phyloP scores from a whole-genome alignment of 2,329 filamentous ascomycete species.

The Magnaporthiopsis incrustans region DNA sequence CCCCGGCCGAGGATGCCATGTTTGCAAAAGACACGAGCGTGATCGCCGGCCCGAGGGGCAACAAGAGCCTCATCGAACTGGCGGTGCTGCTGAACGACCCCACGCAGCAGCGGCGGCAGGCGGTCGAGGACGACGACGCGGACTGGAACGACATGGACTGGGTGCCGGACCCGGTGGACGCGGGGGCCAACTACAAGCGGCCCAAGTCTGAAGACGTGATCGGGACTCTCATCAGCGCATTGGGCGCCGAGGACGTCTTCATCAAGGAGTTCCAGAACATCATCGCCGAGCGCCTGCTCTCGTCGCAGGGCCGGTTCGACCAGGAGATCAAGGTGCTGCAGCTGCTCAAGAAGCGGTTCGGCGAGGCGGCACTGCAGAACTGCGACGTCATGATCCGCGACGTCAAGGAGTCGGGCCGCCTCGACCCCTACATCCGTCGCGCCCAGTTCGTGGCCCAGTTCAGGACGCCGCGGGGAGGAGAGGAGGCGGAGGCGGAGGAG shows the following conservation, averaged over 20 bases:
- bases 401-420: conserved; percentile 70
- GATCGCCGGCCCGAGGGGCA: background rate
- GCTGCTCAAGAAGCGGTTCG: conserved; percentile 81
- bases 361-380: conserved; percentile 76
- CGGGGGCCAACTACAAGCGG: conserved; percentile 83
- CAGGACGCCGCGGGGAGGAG: conserved; percentile 5
- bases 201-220: conserved; percentile 85
- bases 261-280: conserved; percentile 90
- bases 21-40: conserved; percentile 1
- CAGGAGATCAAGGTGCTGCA: conserved; percentile 78
- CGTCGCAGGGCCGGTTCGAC: conserved; percentile 56
- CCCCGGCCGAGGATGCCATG: background rate
- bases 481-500: background rate
- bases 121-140: conserved; percentile 56
- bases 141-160: conserved; percentile 92
- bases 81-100: conserved; percentile 58
- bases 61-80: conserved; percentile 54
- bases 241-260: conserved; percentile 84
- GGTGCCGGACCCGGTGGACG: conserved; percentile 88
- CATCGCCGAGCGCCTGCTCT: conserved; percentile 72
- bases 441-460: conserved; percentile 23
- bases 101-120: conserved; percentile 41
- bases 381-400: conserved; percentile 98
- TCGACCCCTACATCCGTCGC: conserved; percentile 60
- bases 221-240: conserved; percentile 77